A percentile compares a stretch with the other conserved stretches of the same genome.
Evolutionary conservation across 164 flowering plant genomes (phyloP).

Genomic region (Stephania yunnanensis): DNA sequence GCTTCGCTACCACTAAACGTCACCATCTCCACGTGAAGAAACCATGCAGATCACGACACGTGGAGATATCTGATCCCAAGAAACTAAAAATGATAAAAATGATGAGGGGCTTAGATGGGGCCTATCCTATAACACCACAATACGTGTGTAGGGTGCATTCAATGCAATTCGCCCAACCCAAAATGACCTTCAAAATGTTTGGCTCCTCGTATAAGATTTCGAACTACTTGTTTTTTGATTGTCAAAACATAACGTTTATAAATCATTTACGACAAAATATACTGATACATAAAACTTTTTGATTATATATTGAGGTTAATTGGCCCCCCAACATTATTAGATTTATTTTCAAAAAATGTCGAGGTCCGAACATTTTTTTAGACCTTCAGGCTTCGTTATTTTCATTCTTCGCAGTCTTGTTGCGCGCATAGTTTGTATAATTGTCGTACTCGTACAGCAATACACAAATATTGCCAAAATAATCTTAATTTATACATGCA

Average conservation of each 20-base stretch:
- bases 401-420: neutral
- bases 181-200: neutral
- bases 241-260: neutral
- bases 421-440: no score
- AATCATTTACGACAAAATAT: no score
- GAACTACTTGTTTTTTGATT: neutral
- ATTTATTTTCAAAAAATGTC: no score
- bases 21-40: conserved; percentile 4
- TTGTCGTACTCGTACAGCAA: no score
- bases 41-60: neutral
- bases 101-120: neutral
- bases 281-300: no score
- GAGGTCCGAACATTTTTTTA: no score
- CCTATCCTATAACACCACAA: neutral
- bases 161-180: neutral
- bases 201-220: neutral
- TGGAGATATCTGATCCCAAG: neutral
- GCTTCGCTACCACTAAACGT: neutral
- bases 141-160: conserved; percentile 1
- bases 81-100: neutral
- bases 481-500: no score
- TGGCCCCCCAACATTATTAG: no score
- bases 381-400: neutral
- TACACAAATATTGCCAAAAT: no score
- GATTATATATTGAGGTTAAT: no score